Percentiles rank a stretch among this genome's conserved stretches.
Conservation (phyloP, 2,329 filamentous ascomycete genomes). For the Sporothrix phasma region DNA sequence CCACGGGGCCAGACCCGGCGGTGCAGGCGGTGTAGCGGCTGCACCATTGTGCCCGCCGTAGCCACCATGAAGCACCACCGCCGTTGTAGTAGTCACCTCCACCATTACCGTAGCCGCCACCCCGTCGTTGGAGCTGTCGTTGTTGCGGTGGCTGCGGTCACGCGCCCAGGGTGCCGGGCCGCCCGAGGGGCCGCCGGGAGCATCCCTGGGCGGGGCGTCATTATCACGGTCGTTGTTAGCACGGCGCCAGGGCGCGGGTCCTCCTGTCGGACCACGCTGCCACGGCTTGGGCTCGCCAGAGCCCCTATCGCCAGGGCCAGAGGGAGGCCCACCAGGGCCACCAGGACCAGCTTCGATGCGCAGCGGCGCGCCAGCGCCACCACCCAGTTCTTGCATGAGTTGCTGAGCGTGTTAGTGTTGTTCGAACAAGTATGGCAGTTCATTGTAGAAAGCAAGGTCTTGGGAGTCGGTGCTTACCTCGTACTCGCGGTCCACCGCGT, state of each 20-base stretch:
- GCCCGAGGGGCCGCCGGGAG: slow-evolving; percentile 30
- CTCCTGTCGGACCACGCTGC: slow-evolving; percentile 77
- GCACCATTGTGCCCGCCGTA: slow-evolving; percentile 22
- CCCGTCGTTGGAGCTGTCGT: slow-evolving; percentile 33
- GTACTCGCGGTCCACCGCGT: slow-evolving; percentile 87
- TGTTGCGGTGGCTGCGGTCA: slow-evolving; percentile 42
- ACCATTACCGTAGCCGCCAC: slow-evolving; percentile 29
- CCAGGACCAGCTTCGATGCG: slow-evolving; percentile 81
- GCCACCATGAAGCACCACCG: neutral
- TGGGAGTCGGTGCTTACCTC: no score
- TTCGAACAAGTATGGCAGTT: no score
- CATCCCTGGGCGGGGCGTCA: slow-evolving; percentile 25
- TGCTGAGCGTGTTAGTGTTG: slow-evolving; percentile 41
- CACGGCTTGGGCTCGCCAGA: slow-evolving; percentile 61
- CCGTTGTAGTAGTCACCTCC: slow-evolving; percentile 4
- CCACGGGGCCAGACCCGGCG: slow-evolving; percentile 47
- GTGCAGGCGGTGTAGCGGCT: slow-evolving; percentile 30
- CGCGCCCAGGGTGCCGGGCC: slow-evolving; percentile 51
- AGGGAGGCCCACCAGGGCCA: no score
- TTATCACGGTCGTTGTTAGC: slow-evolving; percentile 40
- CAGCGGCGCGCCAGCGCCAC: slow-evolving; percentile 59
- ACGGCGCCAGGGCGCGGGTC: slow-evolving; percentile 71
- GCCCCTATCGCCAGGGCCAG: slow-evolving; percentile 59
- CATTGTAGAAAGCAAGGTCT: neutral
- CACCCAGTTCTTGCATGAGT: slow-evolving; percentile 95